Conservation (phyloP, 2,329 filamentous ascomycete genomes). For the Penicillium nordicum region DNA sequence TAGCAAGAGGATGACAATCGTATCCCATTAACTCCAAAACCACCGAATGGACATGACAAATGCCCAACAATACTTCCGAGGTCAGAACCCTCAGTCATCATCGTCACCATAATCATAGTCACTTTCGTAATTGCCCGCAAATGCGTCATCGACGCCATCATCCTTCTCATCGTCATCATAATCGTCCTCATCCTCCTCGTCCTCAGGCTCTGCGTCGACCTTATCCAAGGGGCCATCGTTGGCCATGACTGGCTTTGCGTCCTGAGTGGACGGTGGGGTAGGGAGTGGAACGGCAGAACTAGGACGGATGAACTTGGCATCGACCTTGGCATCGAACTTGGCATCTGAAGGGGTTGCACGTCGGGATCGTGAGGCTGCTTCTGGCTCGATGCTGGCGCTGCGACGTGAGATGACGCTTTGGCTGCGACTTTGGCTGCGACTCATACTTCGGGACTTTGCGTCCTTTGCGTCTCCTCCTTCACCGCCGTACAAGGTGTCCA, state of each 20-base stretch:
- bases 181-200: constrained; percentile 29
- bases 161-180: constrained; percentile 32
- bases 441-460: constrained; percentile 28
- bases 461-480: constrained; percentile 33
- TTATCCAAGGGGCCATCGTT: not conserved
- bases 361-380: constrained; percentile 15
- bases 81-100: constrained; percentile 14
- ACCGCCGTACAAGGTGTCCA: constrained; percentile 41
- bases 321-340: constrained; percentile 17
- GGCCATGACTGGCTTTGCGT: not conserved
- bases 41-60: not conserved
- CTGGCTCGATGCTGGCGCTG: constrained; percentile 27
- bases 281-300: constrained; percentile 1
- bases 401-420: constrained; percentile 32
- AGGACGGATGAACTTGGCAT: constrained; percentile 17
- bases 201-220: not conserved
- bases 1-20: not conserved
- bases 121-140: constrained; percentile 29
- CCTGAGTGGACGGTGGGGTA: not conserved
- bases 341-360: constrained; percentile 16
- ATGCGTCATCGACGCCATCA: constrained; percentile 33
- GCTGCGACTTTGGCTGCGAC: constrained; percentile 35
- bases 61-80: not conserved
- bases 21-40: not conserved
- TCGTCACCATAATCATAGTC: constrained; percentile 22